phyloP scores from a whole-genome alignment of 2,329 filamentous ascomycete species.

The Colletotrichum cordylinicola region DNA sequence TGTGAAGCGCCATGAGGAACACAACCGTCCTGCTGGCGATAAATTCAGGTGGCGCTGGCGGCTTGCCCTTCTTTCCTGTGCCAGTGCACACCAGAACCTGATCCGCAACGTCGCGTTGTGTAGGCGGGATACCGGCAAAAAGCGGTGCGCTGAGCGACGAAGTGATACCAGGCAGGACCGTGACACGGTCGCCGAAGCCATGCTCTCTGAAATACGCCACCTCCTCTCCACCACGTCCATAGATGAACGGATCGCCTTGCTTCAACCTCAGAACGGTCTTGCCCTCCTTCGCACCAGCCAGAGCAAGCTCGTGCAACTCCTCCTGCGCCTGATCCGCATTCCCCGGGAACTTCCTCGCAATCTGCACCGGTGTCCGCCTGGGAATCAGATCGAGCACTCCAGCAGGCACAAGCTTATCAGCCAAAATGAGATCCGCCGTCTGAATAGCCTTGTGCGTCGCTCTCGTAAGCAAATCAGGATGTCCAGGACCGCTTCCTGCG shows the following conservation, averaged over 20 bases:
- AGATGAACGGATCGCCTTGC: constrained; percentile 96
- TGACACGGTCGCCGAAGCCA: constrained; percentile 67
- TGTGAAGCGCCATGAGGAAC: constrained; percentile 93
- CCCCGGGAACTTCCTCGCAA: constrained; percentile 96
- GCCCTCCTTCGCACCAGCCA: constrained; percentile 69
- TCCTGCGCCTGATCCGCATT: constrained; percentile 94
- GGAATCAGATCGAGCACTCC: constrained; percentile 89
- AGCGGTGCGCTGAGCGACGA: constrained; percentile 86
- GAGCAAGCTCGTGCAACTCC: constrained; percentile 81
- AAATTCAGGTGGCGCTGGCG: constrained; percentile 82
- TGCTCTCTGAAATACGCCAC: constrained; percentile 79
- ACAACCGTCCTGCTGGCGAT: constrained; percentile 82
- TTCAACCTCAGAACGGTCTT: constrained; percentile 88
- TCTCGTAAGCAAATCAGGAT: constrained; percentile 88
- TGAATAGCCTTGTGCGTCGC: constrained; percentile 80
- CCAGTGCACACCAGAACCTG: constrained; percentile 97
- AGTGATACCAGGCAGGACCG: constrained; percentile 89
- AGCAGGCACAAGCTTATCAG: constrained; percentile 85
- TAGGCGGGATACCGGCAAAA: constrained; percentile 86
- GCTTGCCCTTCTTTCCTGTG: constrained; percentile 86
- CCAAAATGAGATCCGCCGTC: constrained; percentile 78
- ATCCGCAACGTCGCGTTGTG: constrained; percentile 88
- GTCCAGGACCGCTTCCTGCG: constrained; percentile 90
- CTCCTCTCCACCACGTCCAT: constrained; percentile 94
- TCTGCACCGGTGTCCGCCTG: constrained; percentile 85